Evolutionary conservation across 305 asterid genomes (phyloP), one percentile per base, ranked within the genome.

Genomic region (Fraxinus ornus): DNA sequence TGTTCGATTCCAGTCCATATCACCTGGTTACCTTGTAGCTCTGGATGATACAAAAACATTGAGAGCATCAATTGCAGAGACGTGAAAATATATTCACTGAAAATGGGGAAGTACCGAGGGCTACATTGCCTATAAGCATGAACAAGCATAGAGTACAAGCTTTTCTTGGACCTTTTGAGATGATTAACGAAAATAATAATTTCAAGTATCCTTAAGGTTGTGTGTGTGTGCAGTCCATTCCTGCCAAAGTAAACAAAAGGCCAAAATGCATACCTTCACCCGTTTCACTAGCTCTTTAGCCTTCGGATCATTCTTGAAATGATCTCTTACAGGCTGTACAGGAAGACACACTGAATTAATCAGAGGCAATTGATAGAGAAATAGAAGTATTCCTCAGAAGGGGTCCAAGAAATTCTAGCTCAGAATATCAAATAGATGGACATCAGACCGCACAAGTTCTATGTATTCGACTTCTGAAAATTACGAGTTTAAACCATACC

Each of bases 281-380:
- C 89, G 91, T 87, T 91, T 90, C 81, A 93, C 5, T 30, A 95
- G 92, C 19, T 91, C 97, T 90, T 88, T 95, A 37, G 98, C 98
- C 75, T 86, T 88, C 1, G 85, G 86, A 77, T 95, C 93, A 41
- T 83, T 90, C 77, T 81, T 90, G 86, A 95, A 95, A 86, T 93
- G 98, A 81, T 94, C 94, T 60, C 97, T 96, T n/a, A 95, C 98
- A 28, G 97, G 98, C 97, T 94, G 92, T 86, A 89, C 13, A 86
- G 41, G 5, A 83, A 79, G 44, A 37, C 74, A 83, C 78, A 49
- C 28, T 19, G 49, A 81, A 55, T 81, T 73, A 15, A 86, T 66
- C 76, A 79, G 60, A 77, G 21, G 39, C 47, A 37, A 12, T 28
- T 30, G n/a, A 68, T 5, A 12, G 19, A 68, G 35, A 28, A 68